A percentile compares a stretch with the other conserved stretches of the same genome.
These are phyloP conservation scores for Breviolum minutum DNA, from an alignment of 73 alveolate genomes.

Conservation along the genomic window DNA sequence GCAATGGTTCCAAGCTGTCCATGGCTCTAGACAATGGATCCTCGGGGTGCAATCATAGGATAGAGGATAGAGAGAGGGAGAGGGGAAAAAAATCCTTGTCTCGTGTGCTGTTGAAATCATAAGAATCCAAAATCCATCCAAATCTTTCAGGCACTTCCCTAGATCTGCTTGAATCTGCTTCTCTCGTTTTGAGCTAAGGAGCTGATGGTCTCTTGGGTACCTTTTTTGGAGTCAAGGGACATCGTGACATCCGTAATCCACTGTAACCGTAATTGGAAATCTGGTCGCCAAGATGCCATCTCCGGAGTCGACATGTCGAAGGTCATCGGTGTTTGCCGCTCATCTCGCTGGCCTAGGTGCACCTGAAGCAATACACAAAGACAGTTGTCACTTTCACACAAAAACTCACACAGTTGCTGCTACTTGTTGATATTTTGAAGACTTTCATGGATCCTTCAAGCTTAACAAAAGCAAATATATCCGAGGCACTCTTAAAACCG, in stretches of 20 bases:
- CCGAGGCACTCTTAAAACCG: conserved; percentile 23
- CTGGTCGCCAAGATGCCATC: neutral
- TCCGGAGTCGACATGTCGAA: conserved; percentile 1
- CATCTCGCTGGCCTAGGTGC: neutral
- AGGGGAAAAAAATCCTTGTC: too few relatives aligned
- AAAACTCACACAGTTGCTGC: too few relatives aligned
- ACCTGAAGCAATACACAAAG: neutral
- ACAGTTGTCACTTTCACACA: too few relatives aligned
- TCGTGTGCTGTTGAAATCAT: too few relatives aligned
- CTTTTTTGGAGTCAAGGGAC: neutral
- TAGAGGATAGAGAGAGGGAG: too few relatives aligned
- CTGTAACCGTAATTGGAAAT: too few relatives aligned
- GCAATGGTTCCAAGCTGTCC: neutral
- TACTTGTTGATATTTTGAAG: too few relatives aligned
- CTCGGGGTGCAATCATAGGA: neutral
- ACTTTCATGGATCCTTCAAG: too few relatives aligned
- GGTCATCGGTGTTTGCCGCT: neutral
- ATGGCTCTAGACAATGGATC: neutral
- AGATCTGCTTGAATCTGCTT: too few relatives aligned
- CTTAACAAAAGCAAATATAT: neutral
- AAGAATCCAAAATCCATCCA: too few relatives aligned
- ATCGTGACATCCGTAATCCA: too few relatives aligned
- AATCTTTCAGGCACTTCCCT: too few relatives aligned
- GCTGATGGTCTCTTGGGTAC: neutral
- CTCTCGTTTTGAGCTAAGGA: neutral